These are phyloP conservation scores for Asparagopsis taxiformis DNA, from an alignment of 31 red algal genomes.

Conservation along the genomic window DNA sequence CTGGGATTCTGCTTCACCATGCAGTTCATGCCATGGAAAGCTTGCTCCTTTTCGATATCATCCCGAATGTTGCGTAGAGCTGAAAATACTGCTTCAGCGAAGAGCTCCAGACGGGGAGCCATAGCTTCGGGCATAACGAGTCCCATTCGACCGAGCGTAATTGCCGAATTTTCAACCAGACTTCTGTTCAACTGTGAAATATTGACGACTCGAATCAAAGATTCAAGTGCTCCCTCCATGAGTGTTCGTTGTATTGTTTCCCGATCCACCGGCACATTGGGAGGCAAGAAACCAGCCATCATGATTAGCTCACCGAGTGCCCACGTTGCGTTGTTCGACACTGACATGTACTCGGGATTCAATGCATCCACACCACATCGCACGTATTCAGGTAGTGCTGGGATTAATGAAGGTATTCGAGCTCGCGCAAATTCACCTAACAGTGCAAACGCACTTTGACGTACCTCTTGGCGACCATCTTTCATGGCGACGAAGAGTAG, in stretches of 20 bases:
- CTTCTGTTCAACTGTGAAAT: conserved; percentile 39
- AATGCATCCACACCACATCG: conserved; percentile 24
- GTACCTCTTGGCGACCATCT: conserved; percentile 55
- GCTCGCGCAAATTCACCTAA: conserved; percentile 66
- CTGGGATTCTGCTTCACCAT: conserved; percentile 53
- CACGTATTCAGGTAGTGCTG: conserved; percentile 46
- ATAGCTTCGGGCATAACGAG: conserved; percentile 60
- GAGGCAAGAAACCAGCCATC: conserved; percentile 70
- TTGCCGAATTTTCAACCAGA: conserved; percentile 65
- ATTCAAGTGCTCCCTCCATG: conserved; percentile 47
- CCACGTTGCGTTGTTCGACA: conserved; percentile 69
- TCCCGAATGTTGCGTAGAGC: conserved; percentile 45
- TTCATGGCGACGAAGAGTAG: conserved; percentile 63
- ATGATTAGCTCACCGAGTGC: conserved; percentile 70
- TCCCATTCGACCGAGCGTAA: conserved; percentile 72
- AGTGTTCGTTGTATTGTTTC: conserved; percentile 46
- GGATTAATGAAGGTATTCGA: conserved; percentile 51
- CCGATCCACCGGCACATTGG: conserved; percentile 46
- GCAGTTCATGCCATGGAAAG: conserved; percentile 61
- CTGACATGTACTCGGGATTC: conserved; percentile 52
- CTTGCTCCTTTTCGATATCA: conserved; percentile 70
- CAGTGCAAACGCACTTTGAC: conserved; percentile 75
- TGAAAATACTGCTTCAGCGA: conserved; percentile 30
- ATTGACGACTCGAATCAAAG: conserved; percentile 61
- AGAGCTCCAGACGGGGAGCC: conserved; percentile 36